These are phyloP conservation scores for Carex sylvatica DNA, from an alignment of 202 grass and related monocot genomes.

Conservation along the genomic window DNA sequence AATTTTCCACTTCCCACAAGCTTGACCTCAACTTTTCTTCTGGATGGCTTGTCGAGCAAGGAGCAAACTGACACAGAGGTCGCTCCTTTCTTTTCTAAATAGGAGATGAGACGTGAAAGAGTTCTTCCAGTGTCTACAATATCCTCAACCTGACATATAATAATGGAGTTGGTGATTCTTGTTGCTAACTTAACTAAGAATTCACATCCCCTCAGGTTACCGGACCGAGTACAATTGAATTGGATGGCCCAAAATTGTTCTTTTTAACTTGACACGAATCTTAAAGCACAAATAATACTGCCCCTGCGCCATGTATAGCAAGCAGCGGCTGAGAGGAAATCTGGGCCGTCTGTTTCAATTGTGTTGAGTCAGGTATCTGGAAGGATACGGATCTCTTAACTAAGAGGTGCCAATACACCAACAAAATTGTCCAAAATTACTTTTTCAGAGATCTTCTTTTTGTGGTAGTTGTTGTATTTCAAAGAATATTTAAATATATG, in stretches of 20 bases:
- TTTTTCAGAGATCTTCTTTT: neutral
- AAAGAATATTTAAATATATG: neutral
- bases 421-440: neutral
- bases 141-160: slow-evolving; percentile 63
- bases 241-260: no score
- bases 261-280: no score
- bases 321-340: no score
- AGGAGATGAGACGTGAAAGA: slow-evolving; percentile 61
- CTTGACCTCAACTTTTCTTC: slow-evolving; percentile 60
- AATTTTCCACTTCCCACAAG: slow-evolving; percentile 82
- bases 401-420: neutral
- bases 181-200: neutral
- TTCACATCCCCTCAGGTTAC: no score
- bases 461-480: neutral
- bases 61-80: slow-evolving; percentile 77
- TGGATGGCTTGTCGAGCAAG: slow-evolving; percentile 87
- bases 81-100: slow-evolving; percentile 77
- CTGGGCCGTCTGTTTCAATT: no score
- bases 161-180: neutral
- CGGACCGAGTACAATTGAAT: no score
- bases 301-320: no score
- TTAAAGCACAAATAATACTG: no score
- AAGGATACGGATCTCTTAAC: neutral
- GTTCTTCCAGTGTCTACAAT: slow-evolving; percentile 96
- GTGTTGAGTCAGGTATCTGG: no score